Evolutionary conservation across 139 green algal genomes (phyloP).

Genomic region (Coelastrella sp.): DNA sequence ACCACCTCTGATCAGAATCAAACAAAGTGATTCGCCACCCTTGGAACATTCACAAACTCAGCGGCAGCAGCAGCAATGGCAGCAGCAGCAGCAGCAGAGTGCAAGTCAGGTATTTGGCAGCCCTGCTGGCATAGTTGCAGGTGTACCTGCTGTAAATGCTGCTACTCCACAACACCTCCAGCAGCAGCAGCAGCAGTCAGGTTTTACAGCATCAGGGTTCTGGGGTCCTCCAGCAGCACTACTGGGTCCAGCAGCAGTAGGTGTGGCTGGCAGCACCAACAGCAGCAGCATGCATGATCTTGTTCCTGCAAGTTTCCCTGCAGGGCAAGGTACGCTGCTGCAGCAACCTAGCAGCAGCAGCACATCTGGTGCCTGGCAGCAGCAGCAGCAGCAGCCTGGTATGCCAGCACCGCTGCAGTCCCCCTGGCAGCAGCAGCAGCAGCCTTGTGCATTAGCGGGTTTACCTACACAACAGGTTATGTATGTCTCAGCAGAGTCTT

Average conservation of each 20-base stretch:
- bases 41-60: not conserved
- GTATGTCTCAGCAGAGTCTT: no score
- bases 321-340: not conserved
- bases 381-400: not conserved
- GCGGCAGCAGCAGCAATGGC: not conserved
- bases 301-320: not conserved
- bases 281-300: not conserved
- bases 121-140: no score
- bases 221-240: not conserved
- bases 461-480: not conserved
- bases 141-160: no score
- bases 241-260: not conserved
- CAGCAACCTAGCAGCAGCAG: not conserved
- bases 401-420: not conserved
- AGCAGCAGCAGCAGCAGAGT: conserved; percentile 14
- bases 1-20: conserved; percentile 25
- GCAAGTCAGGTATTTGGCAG: not conserved
- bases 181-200: not conserved
- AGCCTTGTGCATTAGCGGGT: no score
- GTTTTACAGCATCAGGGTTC: not conserved
- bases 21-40: conserved; percentile 25
- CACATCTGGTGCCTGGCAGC: not conserved
- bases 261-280: not conserved
- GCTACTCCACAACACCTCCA: not conserved
- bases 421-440: not conserved